phyloP scores from a whole-genome alignment of 352 stramenopile species.

The Albugo laibachii region DNA sequence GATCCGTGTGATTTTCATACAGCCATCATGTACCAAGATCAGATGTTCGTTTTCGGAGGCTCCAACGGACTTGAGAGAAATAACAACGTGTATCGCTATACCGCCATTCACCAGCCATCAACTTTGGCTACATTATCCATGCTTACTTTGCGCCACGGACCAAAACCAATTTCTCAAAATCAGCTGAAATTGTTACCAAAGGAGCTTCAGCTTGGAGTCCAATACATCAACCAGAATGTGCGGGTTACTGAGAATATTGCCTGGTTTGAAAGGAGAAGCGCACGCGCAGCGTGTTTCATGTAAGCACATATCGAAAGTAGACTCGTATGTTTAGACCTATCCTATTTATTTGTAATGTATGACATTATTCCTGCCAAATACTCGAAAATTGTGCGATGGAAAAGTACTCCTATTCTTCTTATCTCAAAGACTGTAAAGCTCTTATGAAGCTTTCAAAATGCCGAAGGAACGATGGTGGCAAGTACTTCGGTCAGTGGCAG shows the following conservation, averaged over 20 bases:
- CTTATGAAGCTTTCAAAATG: no score
- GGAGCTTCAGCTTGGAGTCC: slow-evolving; percentile 37
- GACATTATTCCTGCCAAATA: no score
- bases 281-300: no score
- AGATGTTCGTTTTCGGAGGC: slow-evolving; percentile 67
- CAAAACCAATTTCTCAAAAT: slow-evolving; percentile 18
- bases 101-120: slow-evolving; percentile 30
- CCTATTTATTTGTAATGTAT: no score
- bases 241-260: slow-evolving; percentile 33
- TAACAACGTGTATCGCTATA: slow-evolving; percentile 62
- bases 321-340: no score
- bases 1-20: slow-evolving; percentile 71
- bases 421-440: no score
- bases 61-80: slow-evolving; percentile 71
- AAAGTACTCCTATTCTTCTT: no score
- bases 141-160: slow-evolving; percentile 29
- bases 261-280: slow-evolving; percentile 16
- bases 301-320: no score
- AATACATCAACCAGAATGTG: slow-evolving; percentile 56
- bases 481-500: no score
- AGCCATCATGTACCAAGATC: slow-evolving; percentile 41
- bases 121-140: slow-evolving; percentile 50
- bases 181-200: slow-evolving; percentile 26
- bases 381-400: no score
- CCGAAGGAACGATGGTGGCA: no score